Evolutionary conservation across 306 rosid genomes (phyloP), one percentile per base, ranked within the genome.

Genomic region (Sophora flavescens): DNA sequence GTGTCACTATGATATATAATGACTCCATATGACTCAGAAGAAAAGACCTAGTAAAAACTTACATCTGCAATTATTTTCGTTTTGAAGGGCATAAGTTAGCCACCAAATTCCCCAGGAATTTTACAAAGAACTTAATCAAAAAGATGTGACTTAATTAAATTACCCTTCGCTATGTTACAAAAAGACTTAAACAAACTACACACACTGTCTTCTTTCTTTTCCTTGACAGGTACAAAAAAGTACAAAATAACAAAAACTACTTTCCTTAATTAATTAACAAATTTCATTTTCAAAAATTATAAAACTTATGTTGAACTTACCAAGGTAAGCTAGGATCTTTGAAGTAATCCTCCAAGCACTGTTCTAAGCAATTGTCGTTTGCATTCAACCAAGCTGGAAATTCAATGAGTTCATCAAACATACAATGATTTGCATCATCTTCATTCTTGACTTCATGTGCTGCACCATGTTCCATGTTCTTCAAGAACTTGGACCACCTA

Each of bases 401-500:
- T 67, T 89, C 89, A 47, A 59, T 75, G 71, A 78, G 70, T 66
- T 86, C 84, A 52, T 83, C 91, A 78, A 84, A 91, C 36, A 80
- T 71, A 65, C 59, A 70, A 78, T 70, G 80, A 36, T 48, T 72
- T 53, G 78, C 80, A 59, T 78, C 80, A 59, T 76, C 86, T 47
- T 79, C 84, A 63, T 11, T 65, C n/a, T 84, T 80, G 14, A 32
- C 64, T 61, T 79, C 80, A 10, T 68, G 50, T 56, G 59, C 77
- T 41, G 47, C 73, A 63, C 63, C 82, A 63, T 79, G 54, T 79
- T 89, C 95, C 87, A 82, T 83, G 36, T 69, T 59, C 64, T 82
- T 83, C 80, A 86, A 81, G 75, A 85, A 84, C 70, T 88, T 78
- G 63, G 83, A 80, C 95, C 97, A 94, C 89, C 88, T 79, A 22